A percentile compares a stretch with the other conserved stretches of the same genome.
phyloP scores from a whole-genome alignment of 2,329 filamentous ascomycete species.

The Amylocarpus encephaloides region DNA sequence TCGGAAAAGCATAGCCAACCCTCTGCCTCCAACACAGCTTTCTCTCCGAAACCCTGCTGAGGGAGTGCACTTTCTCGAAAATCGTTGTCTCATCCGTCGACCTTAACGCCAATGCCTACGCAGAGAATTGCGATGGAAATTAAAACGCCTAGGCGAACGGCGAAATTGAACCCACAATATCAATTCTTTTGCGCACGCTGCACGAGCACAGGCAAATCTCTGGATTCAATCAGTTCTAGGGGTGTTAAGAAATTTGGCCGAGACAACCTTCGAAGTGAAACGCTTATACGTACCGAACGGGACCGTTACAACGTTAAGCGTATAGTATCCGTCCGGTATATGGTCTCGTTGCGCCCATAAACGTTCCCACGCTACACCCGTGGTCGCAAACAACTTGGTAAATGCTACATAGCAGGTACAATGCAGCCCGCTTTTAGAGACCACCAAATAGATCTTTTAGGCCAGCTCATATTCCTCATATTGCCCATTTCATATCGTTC shows the following conservation, averaged over 20 bases:
- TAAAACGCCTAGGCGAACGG: neutral
- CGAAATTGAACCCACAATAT: neutral
- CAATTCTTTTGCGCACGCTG: neutral
- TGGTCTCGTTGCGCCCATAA: neutral
- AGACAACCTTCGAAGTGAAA: slow-evolving; percentile 1
- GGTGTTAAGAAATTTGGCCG: neutral
- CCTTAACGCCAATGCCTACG: neutral
- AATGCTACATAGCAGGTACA: neutral
- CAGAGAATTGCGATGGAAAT: neutral
- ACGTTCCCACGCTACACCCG: neutral
- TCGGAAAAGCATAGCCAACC: neutral
- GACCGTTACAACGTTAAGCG: neutral
- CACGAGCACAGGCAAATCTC: neutral
- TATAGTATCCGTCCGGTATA: neutral
- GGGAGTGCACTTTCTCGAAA: neutral
- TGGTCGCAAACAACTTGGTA: slow-evolving; percentile 1
- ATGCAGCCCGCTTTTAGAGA: neutral
- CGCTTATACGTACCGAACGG: neutral
- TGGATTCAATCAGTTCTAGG: neutral
- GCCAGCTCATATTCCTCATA: neutral
- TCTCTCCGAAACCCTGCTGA: neutral
- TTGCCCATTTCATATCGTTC: neutral
- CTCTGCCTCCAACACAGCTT: neutral
- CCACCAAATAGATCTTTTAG: neutral
- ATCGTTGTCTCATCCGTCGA: neutral